Conservation (phyloP, 2,329 filamentous ascomycete genomes). For the Myriangium duriaei region DNA sequence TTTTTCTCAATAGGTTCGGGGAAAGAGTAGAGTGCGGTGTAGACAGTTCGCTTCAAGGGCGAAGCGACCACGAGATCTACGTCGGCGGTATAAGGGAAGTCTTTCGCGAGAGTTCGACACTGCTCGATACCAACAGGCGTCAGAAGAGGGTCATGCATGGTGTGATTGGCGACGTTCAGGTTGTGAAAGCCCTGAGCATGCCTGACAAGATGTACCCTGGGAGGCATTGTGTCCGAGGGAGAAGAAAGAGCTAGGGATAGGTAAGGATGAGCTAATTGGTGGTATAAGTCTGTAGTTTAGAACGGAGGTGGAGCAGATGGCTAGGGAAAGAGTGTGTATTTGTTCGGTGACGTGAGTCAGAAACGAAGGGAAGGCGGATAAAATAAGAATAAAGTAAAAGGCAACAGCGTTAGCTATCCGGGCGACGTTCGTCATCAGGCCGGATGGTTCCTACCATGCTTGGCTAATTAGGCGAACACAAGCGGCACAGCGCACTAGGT, state of each 20-base stretch:
- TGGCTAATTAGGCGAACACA: too few relatives aligned
- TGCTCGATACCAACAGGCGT: slow-evolving; percentile 66
- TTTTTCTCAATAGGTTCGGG: slow-evolving; percentile 38
- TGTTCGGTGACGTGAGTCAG: background rate
- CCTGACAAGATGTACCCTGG: slow-evolving; percentile 54
- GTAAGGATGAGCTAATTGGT: background rate
- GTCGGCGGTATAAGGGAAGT: slow-evolving; percentile 52
- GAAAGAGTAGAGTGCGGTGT: slow-evolving; percentile 64
- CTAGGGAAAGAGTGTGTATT: background rate
- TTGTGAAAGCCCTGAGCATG: slow-evolving; percentile 73
- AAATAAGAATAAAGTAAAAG: background rate
- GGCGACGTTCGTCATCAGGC: slow-evolving; percentile 1
- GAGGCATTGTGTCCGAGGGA: slow-evolving; percentile 19
- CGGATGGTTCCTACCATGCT: slow-evolving; percentile 4
- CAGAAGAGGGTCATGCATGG: slow-evolving; percentile 63
- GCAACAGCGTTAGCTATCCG: too few relatives aligned
- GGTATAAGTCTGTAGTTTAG: background rate
- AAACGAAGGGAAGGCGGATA: too few relatives aligned
- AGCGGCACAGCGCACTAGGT: too few relatives aligned
- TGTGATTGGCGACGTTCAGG: slow-evolving; percentile 54
- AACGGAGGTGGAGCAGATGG: background rate
- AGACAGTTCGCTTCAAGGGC: slow-evolving; percentile 67
- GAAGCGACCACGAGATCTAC: slow-evolving; percentile 65
- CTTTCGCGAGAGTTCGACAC: slow-evolving; percentile 49
- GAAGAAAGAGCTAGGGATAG: background rate